These are phyloP conservation scores for Filobasidium floriforme DNA, from an alignment of 768 basidiomycete species.

Conservation along the genomic window DNA sequence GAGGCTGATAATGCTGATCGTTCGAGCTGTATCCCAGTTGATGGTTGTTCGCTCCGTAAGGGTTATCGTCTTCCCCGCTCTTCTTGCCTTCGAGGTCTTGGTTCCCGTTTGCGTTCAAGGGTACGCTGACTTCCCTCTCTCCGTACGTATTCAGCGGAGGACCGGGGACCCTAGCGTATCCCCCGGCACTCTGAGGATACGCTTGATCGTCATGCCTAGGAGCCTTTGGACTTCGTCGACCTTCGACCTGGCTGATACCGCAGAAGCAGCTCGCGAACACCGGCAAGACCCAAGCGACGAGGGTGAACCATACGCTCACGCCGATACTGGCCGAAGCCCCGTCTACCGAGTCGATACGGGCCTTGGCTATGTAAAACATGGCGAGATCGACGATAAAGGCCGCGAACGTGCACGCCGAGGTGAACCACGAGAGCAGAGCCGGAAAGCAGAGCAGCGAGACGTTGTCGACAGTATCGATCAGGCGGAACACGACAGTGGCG, in stretches of 20 bases:
- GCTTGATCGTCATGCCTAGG: constrained; percentile 5
- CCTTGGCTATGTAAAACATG: constrained; percentile 79
- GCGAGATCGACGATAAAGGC: constrained; percentile 91
- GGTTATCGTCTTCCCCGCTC: background rate
- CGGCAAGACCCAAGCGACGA: constrained; percentile 37
- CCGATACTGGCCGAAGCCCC: constrained; percentile 78
- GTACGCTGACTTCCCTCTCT: constrained; percentile 37
- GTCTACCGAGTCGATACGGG: constrained; percentile 63
- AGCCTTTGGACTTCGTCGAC: constrained; percentile 17
- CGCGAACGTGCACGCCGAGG: constrained; percentile 65
- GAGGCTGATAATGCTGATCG: background rate
- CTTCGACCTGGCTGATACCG: constrained; percentile 54
- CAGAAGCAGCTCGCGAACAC: constrained; percentile 62
- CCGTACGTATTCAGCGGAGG: constrained; percentile 13
- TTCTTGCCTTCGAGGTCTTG: constrained; percentile 26
- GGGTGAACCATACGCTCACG: constrained; percentile 44
- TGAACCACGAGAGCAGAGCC: constrained; percentile 53
- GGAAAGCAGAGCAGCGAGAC: constrained; percentile 53
- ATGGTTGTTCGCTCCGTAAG: background rate
- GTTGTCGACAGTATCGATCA: constrained; percentile 76
- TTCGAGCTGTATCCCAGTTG: too few species aligned
- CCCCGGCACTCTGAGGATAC: constrained; percentile 15
- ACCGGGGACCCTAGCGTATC: constrained; percentile 40
- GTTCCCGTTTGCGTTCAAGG: constrained; percentile 31
- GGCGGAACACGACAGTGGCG: constrained; percentile 64